A percentile compares a stretch with the other conserved stretches of the same genome.
These are phyloP conservation scores for Hibiscus syriacus DNA, from an alignment of 345 rosid species.

Conservation along the genomic window DNA sequence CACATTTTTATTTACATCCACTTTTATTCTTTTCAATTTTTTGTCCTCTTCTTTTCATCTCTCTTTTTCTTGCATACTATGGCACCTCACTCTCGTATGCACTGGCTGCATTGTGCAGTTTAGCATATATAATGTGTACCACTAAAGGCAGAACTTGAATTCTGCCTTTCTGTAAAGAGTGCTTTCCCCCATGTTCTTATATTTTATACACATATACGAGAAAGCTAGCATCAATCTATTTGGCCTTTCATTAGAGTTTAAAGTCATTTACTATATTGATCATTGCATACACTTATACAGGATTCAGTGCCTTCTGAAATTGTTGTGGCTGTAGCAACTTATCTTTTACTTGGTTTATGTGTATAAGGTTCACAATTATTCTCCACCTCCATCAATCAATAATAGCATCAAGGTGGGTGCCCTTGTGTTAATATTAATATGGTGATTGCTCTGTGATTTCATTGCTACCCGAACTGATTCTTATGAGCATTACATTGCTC, in stretches of 20 bases:
- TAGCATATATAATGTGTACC: neutral
- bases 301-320: neutral
- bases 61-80: neutral
- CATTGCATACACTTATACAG: neutral
- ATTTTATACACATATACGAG: neutral
- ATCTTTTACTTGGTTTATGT: too few relatives aligned
- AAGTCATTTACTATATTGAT: neutral
- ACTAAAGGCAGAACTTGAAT: neutral
- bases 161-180: neutral
- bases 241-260: slow-evolving; percentile 1
- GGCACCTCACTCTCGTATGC: too few relatives aligned
- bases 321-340: neutral
- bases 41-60: neutral
- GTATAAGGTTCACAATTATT: too few relatives aligned
- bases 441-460: neutral
- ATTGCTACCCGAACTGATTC: neutral
- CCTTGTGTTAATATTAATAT: neutral
- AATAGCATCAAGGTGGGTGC: too few relatives aligned
- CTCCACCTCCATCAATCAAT: too few relatives aligned
- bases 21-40: neutral
- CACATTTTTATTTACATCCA: neutral
- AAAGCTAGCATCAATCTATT: neutral
- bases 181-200: neutral
- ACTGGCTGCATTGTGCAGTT: neutral
- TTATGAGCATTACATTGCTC: neutral